These are phyloP conservation scores for Sicyos baderoa DNA, from an alignment of 306 rosid species.

Conservation along the genomic window DNA sequence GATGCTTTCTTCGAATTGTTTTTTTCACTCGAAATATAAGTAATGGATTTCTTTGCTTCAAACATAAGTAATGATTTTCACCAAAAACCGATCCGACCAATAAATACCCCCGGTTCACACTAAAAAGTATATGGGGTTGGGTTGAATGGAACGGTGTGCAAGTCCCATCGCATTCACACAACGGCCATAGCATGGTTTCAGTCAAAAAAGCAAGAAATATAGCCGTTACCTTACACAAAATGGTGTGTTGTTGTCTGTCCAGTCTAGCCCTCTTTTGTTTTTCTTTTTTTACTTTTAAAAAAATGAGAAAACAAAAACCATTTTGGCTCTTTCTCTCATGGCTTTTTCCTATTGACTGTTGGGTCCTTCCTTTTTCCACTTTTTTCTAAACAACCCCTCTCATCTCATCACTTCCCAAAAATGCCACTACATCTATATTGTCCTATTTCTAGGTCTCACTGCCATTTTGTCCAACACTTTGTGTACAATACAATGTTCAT, in stretches of 20 bases:
- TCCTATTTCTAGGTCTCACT: not conserved
- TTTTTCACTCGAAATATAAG: no score
- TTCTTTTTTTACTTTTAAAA: not conserved
- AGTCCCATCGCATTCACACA: not conserved
- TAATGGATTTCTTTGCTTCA: no score
- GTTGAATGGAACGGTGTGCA: no score
- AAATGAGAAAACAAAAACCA: no score
- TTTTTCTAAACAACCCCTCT: no score
- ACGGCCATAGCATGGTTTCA: not conserved
- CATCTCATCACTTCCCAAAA: not conserved
- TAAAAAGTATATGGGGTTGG: no score
- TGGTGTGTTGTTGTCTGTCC: not conserved
- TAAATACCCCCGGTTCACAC: no score
- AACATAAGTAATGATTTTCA: no score
- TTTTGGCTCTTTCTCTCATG: constrained; percentile 6
- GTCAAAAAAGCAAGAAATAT: not conserved
- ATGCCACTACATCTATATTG: not conserved
- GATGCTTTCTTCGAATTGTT: no score
- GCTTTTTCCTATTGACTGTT: not conserved
- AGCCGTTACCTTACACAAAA: constrained; percentile 12
- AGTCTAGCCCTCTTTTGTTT: not conserved
- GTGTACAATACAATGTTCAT: no score
- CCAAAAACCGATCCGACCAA: no score
- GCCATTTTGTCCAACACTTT: constrained; percentile 9
- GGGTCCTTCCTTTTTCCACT: not conserved